Conservation (phyloP, 139 green algal species). For the Coccomyxa sp. region DNA sequence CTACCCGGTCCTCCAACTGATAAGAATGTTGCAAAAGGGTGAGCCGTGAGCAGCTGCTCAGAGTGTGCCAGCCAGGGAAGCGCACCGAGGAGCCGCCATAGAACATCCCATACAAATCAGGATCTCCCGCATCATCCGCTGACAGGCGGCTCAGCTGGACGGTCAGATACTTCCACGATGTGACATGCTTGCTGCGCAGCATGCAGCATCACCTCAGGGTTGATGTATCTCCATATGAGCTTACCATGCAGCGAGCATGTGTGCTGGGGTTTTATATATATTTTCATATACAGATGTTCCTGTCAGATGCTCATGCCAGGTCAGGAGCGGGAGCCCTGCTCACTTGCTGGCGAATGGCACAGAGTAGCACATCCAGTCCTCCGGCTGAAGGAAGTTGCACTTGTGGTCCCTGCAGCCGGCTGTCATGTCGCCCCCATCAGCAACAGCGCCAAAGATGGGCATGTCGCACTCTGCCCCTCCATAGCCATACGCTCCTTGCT, state of each 20-base stretch:
- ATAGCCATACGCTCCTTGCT: background rate
- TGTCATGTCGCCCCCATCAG: slow-evolving; percentile 13
- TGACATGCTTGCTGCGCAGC: background rate
- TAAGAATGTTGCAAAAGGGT: too few relatives aligned
- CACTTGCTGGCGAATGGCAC: slow-evolving; percentile 14
- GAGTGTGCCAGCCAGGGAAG: background rate
- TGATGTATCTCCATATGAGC: background rate
- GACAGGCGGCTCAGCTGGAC: slow-evolving; percentile 26
- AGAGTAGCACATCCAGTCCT: slow-evolving; percentile 32
- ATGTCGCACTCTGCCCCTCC: slow-evolving; percentile 7
- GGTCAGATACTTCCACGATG: slow-evolving; percentile 33
- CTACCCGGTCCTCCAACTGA: too few relatives aligned
- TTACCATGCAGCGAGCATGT: background rate
- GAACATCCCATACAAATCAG: slow-evolving; percentile 36
- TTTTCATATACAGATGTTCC: background rate
- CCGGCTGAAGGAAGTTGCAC: slow-evolving; percentile 23
- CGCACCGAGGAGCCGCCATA: slow-evolving; percentile 5
- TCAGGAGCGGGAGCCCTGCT: background rate
- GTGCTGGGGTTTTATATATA: background rate
- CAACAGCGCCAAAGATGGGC: slow-evolving; percentile 12
- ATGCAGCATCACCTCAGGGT: background rate
- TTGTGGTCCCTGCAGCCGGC: slow-evolving; percentile 4
- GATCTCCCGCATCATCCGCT: slow-evolving; percentile 25
- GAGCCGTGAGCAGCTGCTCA: background rate
- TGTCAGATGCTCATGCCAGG: background rate